Evolutionary conservation across 2,329 filamentous ascomycete genomes (phyloP), one percentile per base, ranked within the genome.

Genomic region (Zasmidium cellare): DNA sequence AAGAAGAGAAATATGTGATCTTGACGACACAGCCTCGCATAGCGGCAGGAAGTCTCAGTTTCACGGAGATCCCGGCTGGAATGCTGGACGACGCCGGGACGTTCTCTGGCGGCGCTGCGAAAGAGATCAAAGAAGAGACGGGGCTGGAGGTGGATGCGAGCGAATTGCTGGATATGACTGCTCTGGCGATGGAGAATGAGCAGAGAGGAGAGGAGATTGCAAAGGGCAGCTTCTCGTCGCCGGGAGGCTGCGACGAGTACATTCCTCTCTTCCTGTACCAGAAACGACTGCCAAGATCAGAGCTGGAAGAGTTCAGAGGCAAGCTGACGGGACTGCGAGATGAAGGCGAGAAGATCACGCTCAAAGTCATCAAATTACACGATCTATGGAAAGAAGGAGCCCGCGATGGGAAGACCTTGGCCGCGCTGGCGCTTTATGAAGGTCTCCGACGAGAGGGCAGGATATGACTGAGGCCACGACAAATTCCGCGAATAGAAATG

Each of bases 181-280:
- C 78, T 5, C 72, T 84, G 2, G 79, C 81, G 1, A 61, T 81
- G 3, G 61, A 72, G 16, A 23, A 20, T 3, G 51, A 59, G 5
- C 45, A 57, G 19, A 56, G 51, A 11, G 72, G 71, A 7, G 73
- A 80, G 65, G 63, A 66, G 1, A 61, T 84, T 9, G 79, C 81
- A 58, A 71, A 76, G 51, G 81, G 76, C 0, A 74, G 83, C 48
- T 85, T 85, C 65, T 80, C 82, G 0, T 80, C 77, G 12, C 73
- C 80, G 0, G 84, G 84, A 1, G 83, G 80, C 1, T 81, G 80
- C 57, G 84, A 86, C 66, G 83, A 86, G 60, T 85, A 82, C 62
- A 80, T 85, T 23, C 81, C 82, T 0, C 65, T 85, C 5, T 83
- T 85, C 58, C 65, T 85, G 28, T 82, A 79, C 60, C 78, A 84